Percentiles rank a stretch among this genome's conserved stretches.
Evolutionary conservation across 495 filamentous ascomycete genomes (phyloP).

Genomic region (Xylaria longipes): DNA sequence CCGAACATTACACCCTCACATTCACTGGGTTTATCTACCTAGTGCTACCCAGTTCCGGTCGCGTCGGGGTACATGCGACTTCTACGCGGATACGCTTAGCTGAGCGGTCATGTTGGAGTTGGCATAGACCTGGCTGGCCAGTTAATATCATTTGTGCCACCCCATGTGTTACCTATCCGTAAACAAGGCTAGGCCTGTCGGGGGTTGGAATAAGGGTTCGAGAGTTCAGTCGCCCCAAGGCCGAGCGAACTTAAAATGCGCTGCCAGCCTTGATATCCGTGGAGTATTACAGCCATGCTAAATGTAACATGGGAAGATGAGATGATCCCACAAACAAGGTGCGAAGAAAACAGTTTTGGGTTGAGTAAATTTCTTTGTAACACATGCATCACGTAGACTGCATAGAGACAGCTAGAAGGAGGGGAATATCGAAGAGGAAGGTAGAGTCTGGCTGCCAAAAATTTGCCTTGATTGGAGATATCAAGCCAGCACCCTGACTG

Average conservation of each 20-base stretch:
- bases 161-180: too few relatives aligned
- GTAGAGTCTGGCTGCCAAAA: neutral
- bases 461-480: neutral
- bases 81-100: neutral
- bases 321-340: neutral
- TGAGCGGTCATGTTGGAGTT: neutral
- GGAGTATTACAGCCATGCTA: neutral
- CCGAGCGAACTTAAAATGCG: neutral
- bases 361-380: neutral
- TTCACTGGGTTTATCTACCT: neutral
- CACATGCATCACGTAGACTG: neutral
- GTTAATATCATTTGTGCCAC: neutral
- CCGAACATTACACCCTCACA: constrained; percentile 62
- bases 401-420: neutral
- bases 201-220: neutral
- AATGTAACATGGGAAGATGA: neutral
- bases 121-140: neutral
- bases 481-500: neutral
- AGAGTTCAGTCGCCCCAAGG: neutral
- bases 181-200: neutral
- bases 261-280: neutral
- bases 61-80: neutral
- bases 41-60: neutral
- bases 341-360: neutral
- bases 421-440: neutral